A percentile compares a stretch with the other conserved stretches of the same genome.
phyloP scores from a whole-genome alignment of 2,329 filamentous ascomycete genomes.

The Verruconis gallopava region DNA sequence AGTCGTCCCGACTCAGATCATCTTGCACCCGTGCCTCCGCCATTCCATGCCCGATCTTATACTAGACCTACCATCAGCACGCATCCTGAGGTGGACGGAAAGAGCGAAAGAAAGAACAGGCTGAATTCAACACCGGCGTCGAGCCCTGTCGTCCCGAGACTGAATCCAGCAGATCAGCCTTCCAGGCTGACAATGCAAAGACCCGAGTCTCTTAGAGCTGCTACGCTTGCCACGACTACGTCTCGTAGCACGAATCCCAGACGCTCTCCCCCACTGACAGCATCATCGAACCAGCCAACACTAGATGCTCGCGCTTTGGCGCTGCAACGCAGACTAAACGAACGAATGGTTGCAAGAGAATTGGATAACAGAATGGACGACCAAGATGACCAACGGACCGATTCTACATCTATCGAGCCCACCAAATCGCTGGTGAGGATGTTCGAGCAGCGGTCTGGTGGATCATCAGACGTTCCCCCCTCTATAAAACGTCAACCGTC shows the following conservation, averaged over 20 bases:
- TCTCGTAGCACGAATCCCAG: too few relatives aligned
- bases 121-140: neutral
- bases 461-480: conserved; percentile 6
- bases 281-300: neutral
- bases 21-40: conserved; percentile 13
- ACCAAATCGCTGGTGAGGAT: conserved; percentile 54
- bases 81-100: neutral
- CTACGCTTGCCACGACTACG: conserved; percentile 5
- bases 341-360: conserved; percentile 1
- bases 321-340: neutral
- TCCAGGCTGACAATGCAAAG: neutral
- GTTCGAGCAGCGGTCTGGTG: conserved; percentile 44
- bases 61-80: neutral
- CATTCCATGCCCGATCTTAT: conserved; percentile 3
- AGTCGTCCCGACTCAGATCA: too few relatives aligned
- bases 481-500: neutral
- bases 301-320: neutral
- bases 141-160: neutral
- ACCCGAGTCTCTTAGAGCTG: conserved; percentile 10
- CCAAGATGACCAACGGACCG: conserved; percentile 20
- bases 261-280: too few relatives aligned
- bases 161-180: neutral
- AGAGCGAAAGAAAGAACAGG: neutral
- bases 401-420: conserved; percentile 47
- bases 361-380: conserved; percentile 1